These are phyloP conservation scores for Stellera chamaejasme DNA, from an alignment of 345 rosid species.

Conservation along the genomic window DNA sequence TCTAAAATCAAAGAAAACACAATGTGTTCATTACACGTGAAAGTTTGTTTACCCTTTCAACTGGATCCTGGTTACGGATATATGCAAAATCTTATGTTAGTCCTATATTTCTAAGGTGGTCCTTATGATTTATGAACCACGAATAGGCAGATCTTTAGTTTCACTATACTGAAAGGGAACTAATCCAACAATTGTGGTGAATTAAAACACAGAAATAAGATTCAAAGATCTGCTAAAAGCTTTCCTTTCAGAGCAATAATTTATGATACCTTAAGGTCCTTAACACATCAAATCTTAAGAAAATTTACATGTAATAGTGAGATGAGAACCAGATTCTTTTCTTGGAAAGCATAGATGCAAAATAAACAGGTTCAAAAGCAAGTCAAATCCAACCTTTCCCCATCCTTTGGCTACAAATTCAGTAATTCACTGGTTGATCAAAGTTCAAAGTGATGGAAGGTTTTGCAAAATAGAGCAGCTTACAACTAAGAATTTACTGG, in stretches of 20 bases:
- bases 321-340: conserved; percentile 44
- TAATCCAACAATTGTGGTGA: not conserved
- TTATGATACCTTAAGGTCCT: conserved; percentile 34
- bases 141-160: conserved; percentile 13
- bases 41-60: conserved; percentile 1
- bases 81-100: conserved; percentile 13
- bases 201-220: conserved; percentile 14
- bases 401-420: conserved; percentile 1
- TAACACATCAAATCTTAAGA: conserved; percentile 29
- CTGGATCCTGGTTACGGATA: not conserved
- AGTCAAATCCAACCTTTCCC: conserved; percentile 22
- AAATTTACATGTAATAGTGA: conserved; percentile 5
- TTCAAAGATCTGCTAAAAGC: conserved; percentile 22
- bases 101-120: conserved; percentile 12
- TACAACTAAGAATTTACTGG: not conserved
- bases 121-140: conserved; percentile 22
- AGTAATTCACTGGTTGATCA: not conserved
- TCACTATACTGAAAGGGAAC: conserved; percentile 9
- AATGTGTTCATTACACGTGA: conserved; percentile 2
- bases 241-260: conserved; percentile 28
- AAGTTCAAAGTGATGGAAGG: too few relatives aligned
- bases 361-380: conserved; percentile 14
- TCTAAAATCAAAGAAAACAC: conserved; percentile 5
- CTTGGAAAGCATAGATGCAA: conserved; percentile 22
- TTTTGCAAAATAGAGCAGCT: too few relatives aligned